Base-by-base conservation (phyloP, 2,329 filamentous ascomycete species). In the Epichloe amarillans region DNA sequence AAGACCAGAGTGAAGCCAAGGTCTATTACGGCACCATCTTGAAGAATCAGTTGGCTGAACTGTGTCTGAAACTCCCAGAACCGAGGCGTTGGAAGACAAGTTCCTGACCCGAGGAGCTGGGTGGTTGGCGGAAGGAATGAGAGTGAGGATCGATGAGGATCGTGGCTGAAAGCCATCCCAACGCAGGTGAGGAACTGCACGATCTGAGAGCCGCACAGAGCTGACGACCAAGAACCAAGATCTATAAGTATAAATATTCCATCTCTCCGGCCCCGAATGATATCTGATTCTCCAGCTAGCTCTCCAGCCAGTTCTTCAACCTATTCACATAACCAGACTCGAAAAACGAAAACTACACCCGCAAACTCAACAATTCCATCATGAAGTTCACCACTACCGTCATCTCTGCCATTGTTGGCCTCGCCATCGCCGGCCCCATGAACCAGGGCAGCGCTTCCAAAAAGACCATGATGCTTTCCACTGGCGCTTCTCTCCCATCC, bases 311-410 rank as follows among this genome's bases (percentile, higher is more conserved):
- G 19, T 6, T 30, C 8, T 6, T 36, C 30, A 36, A 36, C 40
- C 3, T 14, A 30, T 19, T 33, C 19, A 21, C 35, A 40, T 17
- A 30, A 36, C 6, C 40, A 17, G 43, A 17, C 26, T 10, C 23
- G 19, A 2, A n/a, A 14, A n/a, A 30, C 3, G n/a, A 50, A 12
- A 47, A 6, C 3, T 14, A 23, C 26, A 30, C 26, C 3, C 26
- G 8, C 26, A 30, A 30, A 30, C 26, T 30, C 8, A 30, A 10
- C 5, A 40, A 39, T 11, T 36, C 5, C 35, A 47, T 30, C 46
- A 47, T 47, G 46, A 47, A 47, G 46, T 40, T 47, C 46, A 40
- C 46, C 35, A 8, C 37, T n/a, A 35, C 46, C 19, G 36, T 40
- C 36, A 3, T 47, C 46, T 38, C 46, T 26, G 46, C 46, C 46